Base-by-base conservation (phyloP, 768 basidiomycete genomes). In the Amanita thiersii region DNA sequence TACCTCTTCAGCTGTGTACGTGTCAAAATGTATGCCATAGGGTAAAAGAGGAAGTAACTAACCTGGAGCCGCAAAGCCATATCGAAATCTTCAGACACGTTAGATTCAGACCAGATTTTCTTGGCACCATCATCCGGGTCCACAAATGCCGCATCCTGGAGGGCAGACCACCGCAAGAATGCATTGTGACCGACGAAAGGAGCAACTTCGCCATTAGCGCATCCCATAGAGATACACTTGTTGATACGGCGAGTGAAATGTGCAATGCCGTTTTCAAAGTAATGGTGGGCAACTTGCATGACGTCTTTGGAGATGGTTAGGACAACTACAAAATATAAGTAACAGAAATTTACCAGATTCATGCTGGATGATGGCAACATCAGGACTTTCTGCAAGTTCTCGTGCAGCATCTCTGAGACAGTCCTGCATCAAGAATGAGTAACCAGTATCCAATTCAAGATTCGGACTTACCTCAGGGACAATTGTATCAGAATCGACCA, bases 141-240 rank as follows among this genome's bases (percentile, higher is more conserved):
- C 33, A 81, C 56, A 45, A 85, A 85, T 14, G 84, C 75, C 0
- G 86, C 86, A 46, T 92, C 90, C 57, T 93, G 90, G 17, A 92
- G 64, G 1, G 90, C 90, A 2, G 78, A 76, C 90, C 90, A 93
- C 14, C 89, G 78, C 36, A 93, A 67, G 60, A 92, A 94, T 4
- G 88, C 87, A 47, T 90, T 88, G 58, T 90, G 86, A 2, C 86
- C 86, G 41, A 89, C 86, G 51, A 88, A 88, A 1, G 86, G 86
- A 3, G 81, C 81, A 18, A 86, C 75, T 54, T 88, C 85, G 21
- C 86, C 86, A 48, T 88, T 88, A 2, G 86, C 81, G 51, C 77
- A 79, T 11, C 77, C 75, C 72, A 88, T 77, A 0, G 85, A 82
- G 28, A 88, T 88, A 56, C 73, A 78, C 57, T 77, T 79, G 57